Percentiles rank a stretch among this genome's conserved stretches.
Conservation (phyloP, 108 stramenopile genomes). For the Skeletonema tropicum region DNA sequence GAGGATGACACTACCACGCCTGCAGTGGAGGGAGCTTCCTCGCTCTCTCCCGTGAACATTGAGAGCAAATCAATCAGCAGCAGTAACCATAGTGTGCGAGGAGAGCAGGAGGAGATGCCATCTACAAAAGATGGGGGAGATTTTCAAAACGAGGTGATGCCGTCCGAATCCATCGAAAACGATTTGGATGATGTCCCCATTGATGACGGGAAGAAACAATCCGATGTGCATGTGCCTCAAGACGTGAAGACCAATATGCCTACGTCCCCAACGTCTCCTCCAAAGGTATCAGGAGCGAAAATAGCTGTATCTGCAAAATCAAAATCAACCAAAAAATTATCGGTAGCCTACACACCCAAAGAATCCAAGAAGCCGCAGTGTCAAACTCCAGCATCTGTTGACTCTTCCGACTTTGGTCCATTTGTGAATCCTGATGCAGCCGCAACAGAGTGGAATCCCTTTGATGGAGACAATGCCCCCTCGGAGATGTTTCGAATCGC, state of each 20-base stretch:
- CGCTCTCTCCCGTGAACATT: not conserved
- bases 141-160: not conserved
- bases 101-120: not conserved
- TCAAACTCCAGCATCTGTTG: not conserved
- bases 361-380: not conserved
- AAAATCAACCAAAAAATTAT: not conserved
- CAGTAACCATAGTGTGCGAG: not conserved
- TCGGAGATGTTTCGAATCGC: conserved; percentile 19
- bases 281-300: not conserved
- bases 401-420: conserved; percentile 16
- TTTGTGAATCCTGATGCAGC: conserved; percentile 14
- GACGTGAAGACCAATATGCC: not conserved
- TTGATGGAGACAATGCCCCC: conserved; percentile 9
- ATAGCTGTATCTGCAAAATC: not conserved
- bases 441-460: conserved; percentile 33
- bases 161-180: not conserved
- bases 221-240: not conserved
- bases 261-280: not conserved
- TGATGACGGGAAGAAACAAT: not conserved
- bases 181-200: conserved; percentile 1
- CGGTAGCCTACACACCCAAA: not conserved
- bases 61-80: not conserved
- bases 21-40: not conserved
- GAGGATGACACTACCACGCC: not conserved
- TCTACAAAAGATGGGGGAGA: not conserved